Base-by-base conservation (phyloP, 768 basidiomycete species). In the Boletus huronensis region DNA sequence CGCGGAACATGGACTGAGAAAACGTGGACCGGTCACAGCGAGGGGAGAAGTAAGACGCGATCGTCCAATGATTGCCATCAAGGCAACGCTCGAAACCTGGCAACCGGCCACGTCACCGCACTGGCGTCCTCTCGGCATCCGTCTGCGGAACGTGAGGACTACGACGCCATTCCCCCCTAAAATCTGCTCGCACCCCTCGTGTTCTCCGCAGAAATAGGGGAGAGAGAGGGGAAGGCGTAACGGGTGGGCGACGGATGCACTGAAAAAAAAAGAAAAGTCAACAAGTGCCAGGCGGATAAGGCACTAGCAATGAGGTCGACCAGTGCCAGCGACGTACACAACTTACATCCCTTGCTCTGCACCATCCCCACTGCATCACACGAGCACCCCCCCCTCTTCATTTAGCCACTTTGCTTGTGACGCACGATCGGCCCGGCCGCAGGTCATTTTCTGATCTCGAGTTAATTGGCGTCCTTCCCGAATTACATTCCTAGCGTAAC, bases 1-100 rank as follows among this genome's bases (percentile, higher is more conserved):
- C 59, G 50, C 35, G 55, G 60, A 48, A 49, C 50, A 31, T 3
- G 28, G 59, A 14, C 53, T n/a, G 53, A 43, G 48, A 31, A 46
- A 47, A 47, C 48, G 53, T 61, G 59, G 48, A 31, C 7, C 23
- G 17, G 6, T 9, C 36, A 10, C 17, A 19, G 40, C 11, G 17
- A 39, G 21, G n/a, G 53, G 9, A 40, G 32, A 29, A 13, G 34
- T 50, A 41, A 28, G 36, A 25, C 17, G 21, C 25, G 50, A 49
- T 58, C 28, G 32, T 40, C 34, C 38, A 34, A 31, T 21, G 23
- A 32, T 57, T 28, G 17, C 29, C 34, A 32, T 52, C 28, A 45
- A 45, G 4, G 11, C 28, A 14, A n/a, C 44, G 11, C 19, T 29
- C 4, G n/a, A 29, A 19, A 11, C 26, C 10, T 28, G 17, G 25